Percentiles rank a stretch among this genome's conserved stretches.
These are phyloP conservation scores for Sindora glabra DNA, from an alignment of 306 rosid genomes.

Conservation along the genomic window DNA sequence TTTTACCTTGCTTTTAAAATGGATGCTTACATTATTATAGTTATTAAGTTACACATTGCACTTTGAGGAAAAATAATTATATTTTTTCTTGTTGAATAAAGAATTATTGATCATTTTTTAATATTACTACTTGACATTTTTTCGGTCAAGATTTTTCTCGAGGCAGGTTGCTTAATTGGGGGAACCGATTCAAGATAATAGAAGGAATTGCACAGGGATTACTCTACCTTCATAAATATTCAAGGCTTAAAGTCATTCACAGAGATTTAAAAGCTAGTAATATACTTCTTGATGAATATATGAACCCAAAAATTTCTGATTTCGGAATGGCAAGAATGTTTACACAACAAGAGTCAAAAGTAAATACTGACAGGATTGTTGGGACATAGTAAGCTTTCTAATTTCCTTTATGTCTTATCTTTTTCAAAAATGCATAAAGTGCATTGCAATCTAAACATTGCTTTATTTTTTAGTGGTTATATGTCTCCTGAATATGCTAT, in stretches of 20 bases:
- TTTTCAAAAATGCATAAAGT: no score
- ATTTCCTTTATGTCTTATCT: no score
- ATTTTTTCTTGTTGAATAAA: background rate
- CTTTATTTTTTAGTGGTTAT: background rate
- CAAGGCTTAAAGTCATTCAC: background rate
- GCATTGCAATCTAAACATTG: no score
- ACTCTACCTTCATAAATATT: constrained; percentile 1
- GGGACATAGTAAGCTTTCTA: background rate
- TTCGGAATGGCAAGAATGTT: background rate
- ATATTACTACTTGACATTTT: background rate
- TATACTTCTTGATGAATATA: constrained; percentile 5
- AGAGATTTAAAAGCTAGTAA: constrained; percentile 1
- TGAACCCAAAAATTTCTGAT: constrained; percentile 2
- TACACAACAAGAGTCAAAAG: background rate
- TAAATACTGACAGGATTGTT: background rate
- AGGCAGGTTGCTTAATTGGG: background rate
- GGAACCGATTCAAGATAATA: background rate
- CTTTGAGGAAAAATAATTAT: no score
- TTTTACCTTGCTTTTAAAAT: no score
- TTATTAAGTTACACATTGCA: no score
- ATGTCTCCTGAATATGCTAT: background rate
- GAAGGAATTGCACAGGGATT: constrained; percentile 6
- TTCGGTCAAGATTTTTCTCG: background rate
- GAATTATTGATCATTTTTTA: no score
- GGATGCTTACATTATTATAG: no score